Evolutionary conservation across 2,329 filamentous ascomycete genomes (phyloP).

Genomic region (Fusarium virguliforme): DNA sequence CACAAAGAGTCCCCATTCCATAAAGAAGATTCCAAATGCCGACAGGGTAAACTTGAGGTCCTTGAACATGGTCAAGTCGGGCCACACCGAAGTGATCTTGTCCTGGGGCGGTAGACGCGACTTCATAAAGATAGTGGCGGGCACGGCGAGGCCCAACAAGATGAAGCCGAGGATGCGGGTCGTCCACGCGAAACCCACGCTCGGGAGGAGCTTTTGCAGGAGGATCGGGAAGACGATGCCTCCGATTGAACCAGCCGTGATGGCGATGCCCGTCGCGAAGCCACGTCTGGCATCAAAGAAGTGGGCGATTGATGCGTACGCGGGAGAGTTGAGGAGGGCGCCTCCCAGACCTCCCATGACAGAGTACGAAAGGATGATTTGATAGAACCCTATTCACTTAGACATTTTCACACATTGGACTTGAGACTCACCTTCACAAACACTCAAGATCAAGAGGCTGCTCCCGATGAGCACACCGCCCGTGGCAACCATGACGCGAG

Average conservation of each 20-base stretch:
- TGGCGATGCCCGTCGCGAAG: conserved; percentile 85
- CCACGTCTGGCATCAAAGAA: conserved; percentile 84
- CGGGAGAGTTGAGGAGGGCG: conserved; percentile 83
- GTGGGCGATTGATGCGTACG: conserved; percentile 82
- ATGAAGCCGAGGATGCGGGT: conserved; percentile 68
- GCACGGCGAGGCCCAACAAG: conserved; percentile 62
- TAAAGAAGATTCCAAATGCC: conserved; percentile 76
- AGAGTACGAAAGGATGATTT: conserved; percentile 85
- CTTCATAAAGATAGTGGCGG: conserved; percentile 66
- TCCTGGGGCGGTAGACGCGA: conserved; percentile 69
- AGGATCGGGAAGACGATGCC: conserved; percentile 75
- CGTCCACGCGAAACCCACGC: conserved; percentile 66
- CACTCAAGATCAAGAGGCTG: conserved; percentile 77
- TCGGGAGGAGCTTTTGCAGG: conserved; percentile 63
- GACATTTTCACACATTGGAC: neutral
- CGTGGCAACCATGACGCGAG: conserved; percentile 74
- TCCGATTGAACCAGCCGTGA: conserved; percentile 78
- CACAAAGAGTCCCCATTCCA: conserved; percentile 80
- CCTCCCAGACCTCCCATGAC: conserved; percentile 81
- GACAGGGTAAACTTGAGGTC: conserved; percentile 74
- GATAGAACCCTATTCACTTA: conserved; percentile 72
- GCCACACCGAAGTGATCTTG: conserved; percentile 61
- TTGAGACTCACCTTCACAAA: conserved; percentile 66
- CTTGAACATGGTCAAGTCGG: conserved; percentile 74
- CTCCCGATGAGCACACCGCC: conserved; percentile 76